Conservation (phyloP, 2,329 filamentous ascomycete species). For the Fusarium globosum region DNA sequence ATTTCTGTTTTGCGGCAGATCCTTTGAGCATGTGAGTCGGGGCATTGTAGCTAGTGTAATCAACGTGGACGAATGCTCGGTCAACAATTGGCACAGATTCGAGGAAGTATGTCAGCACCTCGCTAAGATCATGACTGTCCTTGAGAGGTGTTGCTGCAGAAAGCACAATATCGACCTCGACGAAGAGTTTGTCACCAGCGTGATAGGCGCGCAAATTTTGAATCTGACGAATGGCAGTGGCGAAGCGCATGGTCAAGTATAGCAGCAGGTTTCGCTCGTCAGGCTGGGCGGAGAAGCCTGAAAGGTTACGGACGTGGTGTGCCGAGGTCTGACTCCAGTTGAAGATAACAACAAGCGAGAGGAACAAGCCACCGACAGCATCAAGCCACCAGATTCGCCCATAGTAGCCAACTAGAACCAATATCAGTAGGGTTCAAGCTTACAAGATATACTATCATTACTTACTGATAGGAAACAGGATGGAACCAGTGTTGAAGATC, state of each 20-base stretch:
- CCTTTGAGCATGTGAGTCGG: slow-evolving; percentile 66
- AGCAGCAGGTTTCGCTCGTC: slow-evolving; percentile 87
- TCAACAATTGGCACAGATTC: slow-evolving; percentile 86
- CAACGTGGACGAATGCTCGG: slow-evolving; percentile 75
- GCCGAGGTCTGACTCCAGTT: slow-evolving; percentile 81
- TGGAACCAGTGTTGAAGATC: slow-evolving; percentile 90
- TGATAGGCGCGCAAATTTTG: slow-evolving; percentile 89
- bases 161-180: slow-evolving; percentile 84
- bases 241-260: slow-evolving; percentile 94
- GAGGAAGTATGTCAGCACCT: slow-evolving; percentile 84
- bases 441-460: slow-evolving; percentile 17
- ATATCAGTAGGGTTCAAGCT: slow-evolving; percentile 24
- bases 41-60: slow-evolving; percentile 71
- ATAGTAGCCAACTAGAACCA: slow-evolving; percentile 72
- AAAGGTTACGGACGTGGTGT: slow-evolving; percentile 83
- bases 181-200: slow-evolving; percentile 85
- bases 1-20: slow-evolving; percentile 39
- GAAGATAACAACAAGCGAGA: slow-evolving; percentile 82
- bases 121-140: slow-evolving; percentile 82
- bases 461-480: slow-evolving; percentile 81
- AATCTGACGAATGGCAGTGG: slow-evolving; percentile 85
- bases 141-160: slow-evolving; percentile 79
- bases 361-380: slow-evolving; percentile 78
- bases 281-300: slow-evolving; percentile 80
- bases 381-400: slow-evolving; percentile 86